Evolutionary conservation across 257 asterid genomes (phyloP).

Genomic region (Solanum arcanum): DNA sequence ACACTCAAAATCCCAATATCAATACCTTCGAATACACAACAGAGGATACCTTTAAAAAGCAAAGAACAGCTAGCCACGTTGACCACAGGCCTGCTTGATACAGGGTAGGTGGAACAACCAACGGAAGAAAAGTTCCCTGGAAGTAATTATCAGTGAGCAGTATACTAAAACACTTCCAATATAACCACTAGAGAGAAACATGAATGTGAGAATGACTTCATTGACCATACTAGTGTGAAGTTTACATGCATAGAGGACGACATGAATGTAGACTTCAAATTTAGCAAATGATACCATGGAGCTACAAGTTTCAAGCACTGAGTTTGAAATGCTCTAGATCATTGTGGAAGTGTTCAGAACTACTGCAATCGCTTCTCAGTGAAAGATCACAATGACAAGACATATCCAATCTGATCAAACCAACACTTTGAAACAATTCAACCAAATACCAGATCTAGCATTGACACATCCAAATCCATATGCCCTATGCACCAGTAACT

Average conservation of each 20-base stretch:
- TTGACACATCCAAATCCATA: background rate
- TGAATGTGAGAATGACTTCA: background rate
- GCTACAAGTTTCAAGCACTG: background rate
- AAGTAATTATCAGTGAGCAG: slow-evolving; percentile 12
- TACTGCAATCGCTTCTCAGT: background rate
- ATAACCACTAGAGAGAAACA: background rate
- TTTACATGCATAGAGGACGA: background rate
- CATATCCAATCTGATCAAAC: background rate
- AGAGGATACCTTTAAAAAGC: slow-evolving; percentile 67
- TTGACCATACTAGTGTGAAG: background rate
- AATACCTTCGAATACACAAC: background rate
- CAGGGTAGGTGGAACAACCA: slow-evolving; percentile 69
- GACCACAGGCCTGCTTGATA: slow-evolving; percentile 84
- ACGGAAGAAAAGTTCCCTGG: slow-evolving; percentile 93
- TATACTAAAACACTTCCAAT: background rate
- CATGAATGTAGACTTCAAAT: background rate
- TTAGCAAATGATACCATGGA: background rate
- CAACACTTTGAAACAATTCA: background rate
- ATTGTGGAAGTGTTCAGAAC: background rate
- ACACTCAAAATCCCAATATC: background rate
- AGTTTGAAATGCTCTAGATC: background rate
- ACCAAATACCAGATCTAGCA: background rate
- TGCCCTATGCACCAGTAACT: background rate
- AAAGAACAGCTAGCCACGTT: slow-evolving; percentile 70
- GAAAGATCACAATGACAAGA: background rate